Conservation (phyloP, 2,329 filamentous ascomycete genomes). For the Trichoderma breve region DNA sequence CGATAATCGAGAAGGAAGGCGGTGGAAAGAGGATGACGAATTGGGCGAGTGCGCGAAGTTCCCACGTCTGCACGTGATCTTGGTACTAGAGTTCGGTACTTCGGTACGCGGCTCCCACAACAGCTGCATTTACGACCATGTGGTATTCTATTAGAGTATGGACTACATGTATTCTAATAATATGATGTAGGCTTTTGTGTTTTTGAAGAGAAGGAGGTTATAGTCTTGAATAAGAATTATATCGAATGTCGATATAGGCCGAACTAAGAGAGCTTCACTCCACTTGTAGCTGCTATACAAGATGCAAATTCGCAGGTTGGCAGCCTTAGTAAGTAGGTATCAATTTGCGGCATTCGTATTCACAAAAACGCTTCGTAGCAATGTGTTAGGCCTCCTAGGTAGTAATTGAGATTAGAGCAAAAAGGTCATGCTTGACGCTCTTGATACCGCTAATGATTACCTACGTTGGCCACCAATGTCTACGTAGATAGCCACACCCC, state of each 20-base stretch:
- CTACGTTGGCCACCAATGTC: background rate
- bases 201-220: background rate
- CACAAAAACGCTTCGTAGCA: background rate
- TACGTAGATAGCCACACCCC: background rate
- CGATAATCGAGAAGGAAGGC: background rate
- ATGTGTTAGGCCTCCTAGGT: background rate
- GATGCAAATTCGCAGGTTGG: background rate
- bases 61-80: constrained; percentile 23
- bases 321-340: too few species aligned
- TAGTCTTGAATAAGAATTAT: background rate
- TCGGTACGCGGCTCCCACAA: background rate
- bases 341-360: background rate
- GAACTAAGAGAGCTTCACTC: background rate
- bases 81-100: background rate
- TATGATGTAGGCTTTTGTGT: background rate
- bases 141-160: background rate
- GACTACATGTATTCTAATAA: background rate
- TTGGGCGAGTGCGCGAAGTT: constrained; percentile 15
- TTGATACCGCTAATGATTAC: background rate
- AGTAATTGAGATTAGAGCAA: background rate
- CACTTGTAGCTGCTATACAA: background rate
- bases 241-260: background rate
- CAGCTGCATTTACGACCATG: background rate
- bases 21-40: background rate
- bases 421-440: background rate